These are phyloP conservation scores for Ochromonas danica DNA, from an alignment of 108 stramenopile species.

Conservation along the genomic window DNA sequence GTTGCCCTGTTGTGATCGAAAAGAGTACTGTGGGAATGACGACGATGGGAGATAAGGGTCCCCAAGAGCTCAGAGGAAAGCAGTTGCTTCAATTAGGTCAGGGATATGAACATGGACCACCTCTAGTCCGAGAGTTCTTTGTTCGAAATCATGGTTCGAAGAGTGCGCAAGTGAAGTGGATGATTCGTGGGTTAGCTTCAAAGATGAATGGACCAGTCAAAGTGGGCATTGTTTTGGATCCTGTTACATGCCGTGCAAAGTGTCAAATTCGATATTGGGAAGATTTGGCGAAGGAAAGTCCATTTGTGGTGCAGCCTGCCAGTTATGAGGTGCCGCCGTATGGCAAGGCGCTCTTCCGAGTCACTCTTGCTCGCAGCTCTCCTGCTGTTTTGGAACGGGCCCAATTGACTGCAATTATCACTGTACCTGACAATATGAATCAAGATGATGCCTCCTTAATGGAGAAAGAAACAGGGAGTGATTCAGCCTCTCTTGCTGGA, in stretches of 20 bases:
- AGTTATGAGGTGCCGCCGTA: conserved; percentile 27
- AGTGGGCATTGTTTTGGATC: neutral
- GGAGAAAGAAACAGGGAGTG: too few relatives aligned
- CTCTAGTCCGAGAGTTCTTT: neutral
- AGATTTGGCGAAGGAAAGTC: conserved; percentile 30
- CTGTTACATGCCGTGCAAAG: neutral
- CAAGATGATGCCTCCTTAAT: neutral
- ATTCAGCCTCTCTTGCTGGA: neutral
- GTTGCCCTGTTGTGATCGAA: conserved; percentile 41
- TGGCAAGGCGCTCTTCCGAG: conserved; percentile 11
- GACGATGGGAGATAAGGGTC: neutral
- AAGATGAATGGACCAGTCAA: conserved; percentile 26
- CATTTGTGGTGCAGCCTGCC: conserved; percentile 30
- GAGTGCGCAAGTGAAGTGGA: conserved; percentile 5
- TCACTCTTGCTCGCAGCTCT: neutral
- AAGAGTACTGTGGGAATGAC: conserved; percentile 9
- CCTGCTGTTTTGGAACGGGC: neutral
- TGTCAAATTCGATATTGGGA: neutral
- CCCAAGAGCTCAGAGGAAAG: neutral
- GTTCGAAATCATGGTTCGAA: conserved; percentile 32
- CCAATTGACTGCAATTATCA: neutral
- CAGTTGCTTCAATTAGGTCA: conserved; percentile 23
- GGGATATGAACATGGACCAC: neutral
- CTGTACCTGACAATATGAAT: neutral
- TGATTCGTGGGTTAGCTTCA: neutral